These are phyloP conservation scores for Saccharomycopsis olivae DNA, from an alignment of 805 yeast genomes.

Conservation along the genomic window DNA sequence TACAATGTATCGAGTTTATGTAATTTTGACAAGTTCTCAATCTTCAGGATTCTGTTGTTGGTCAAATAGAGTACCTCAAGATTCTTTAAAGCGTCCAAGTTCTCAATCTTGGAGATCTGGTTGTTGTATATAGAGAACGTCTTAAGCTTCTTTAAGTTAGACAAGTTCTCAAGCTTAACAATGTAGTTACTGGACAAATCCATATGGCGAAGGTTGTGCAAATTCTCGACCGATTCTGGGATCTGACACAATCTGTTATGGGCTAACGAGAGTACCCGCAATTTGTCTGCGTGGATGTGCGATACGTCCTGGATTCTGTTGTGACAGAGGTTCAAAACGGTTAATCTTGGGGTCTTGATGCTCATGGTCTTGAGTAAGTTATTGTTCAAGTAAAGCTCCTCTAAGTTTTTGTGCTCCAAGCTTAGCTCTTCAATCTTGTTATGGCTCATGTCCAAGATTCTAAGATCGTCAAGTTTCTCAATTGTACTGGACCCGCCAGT, in stretches of 20 bases:
- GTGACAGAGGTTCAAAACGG: too few species aligned
- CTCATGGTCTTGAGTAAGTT: too few species aligned
- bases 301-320: too few species aligned
- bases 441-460: neutral
- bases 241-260: neutral
- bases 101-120: conserved; percentile 8
- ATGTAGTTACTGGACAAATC: conserved; percentile 8
- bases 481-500: too few species aligned
- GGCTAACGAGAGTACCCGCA: conserved; percentile 4
- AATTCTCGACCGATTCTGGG: neutral
- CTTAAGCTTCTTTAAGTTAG: conserved; percentile 1
- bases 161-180: conserved; percentile 8
- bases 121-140: conserved; percentile 3
- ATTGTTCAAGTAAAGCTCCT: conserved; percentile 5
- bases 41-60: conserved; percentile 7
- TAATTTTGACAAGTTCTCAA: conserved; percentile 19
- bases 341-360: too few species aligned
- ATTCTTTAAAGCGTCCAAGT: conserved; percentile 1
- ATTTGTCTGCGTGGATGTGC: too few species aligned
- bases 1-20: conserved; percentile 46
- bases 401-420: neutral
- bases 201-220: neutral
- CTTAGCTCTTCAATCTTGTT: neutral
- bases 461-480: too few species aligned
- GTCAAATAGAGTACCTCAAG: conserved; percentile 3